phyloP scores from a whole-genome alignment of 257 asterid species.

The Verbena officinalis region DNA sequence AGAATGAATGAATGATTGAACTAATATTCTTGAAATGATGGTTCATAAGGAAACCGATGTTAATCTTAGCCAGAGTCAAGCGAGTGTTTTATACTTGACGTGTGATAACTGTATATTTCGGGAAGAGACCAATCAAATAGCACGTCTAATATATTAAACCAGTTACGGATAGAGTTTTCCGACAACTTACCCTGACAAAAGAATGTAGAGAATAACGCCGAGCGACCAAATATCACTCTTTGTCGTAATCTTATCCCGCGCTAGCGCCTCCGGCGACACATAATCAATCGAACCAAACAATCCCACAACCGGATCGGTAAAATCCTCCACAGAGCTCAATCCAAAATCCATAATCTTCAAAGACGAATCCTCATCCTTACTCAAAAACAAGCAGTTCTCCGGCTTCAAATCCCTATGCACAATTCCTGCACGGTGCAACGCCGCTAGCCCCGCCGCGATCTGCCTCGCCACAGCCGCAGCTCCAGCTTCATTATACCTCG shows the following conservation, averaged over 20 bases:
- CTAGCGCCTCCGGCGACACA: slow-evolving; percentile 85
- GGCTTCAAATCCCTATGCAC: slow-evolving; percentile 89
- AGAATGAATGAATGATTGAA: too few species aligned
- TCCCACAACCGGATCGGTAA: slow-evolving; percentile 74
- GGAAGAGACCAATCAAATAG: too few species aligned
- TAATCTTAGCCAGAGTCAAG: too few species aligned
- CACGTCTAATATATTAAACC: too few species aligned
- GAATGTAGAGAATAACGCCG: slow-evolving; percentile 87
- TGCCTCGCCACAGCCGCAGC: slow-evolving; percentile 79
- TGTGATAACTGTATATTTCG: too few species aligned
- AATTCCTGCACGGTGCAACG: slow-evolving; percentile 58
- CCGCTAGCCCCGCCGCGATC: slow-evolving; percentile 65
- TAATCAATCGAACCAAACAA: slow-evolving; percentile 86
- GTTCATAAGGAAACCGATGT: too few species aligned
- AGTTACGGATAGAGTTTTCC: too few species aligned
- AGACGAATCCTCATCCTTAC: slow-evolving; percentile 57
- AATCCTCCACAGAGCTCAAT: slow-evolving; percentile 80
- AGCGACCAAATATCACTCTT: slow-evolving; percentile 87
- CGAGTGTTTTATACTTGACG: too few species aligned
- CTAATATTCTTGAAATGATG: too few species aligned
- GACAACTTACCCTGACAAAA: slow-evolving; percentile 87
- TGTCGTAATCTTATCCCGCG: slow-evolving; percentile 49
- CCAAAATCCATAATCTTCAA: slow-evolving; percentile 92
- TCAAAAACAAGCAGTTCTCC: slow-evolving; percentile 75
- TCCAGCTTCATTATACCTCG: slow-evolving; percentile 61